Percentiles rank a stretch among this genome's conserved stretches.
phyloP scores from a whole-genome alignment of 1,139 yeast species.

The Saccharomyces uvarum region DNA sequence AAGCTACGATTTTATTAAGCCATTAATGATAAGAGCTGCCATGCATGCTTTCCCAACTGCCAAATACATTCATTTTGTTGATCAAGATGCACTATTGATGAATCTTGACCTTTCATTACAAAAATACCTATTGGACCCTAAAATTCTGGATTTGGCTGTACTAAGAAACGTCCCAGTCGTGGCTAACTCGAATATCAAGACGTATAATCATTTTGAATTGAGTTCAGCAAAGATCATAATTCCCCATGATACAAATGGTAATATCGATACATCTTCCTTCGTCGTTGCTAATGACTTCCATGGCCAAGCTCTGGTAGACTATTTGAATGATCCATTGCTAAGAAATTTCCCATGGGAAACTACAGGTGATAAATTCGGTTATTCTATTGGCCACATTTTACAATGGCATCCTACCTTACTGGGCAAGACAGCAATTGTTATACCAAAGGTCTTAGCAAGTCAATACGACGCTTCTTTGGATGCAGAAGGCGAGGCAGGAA shows the following conservation, averaged over 20 bases:
- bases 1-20: constrained; percentile 24
- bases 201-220: constrained; percentile 55
- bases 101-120: constrained; percentile 51
- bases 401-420: constrained; percentile 90
- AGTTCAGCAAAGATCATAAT: constrained; percentile 49
- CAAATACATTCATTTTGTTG: constrained; percentile 78
- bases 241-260: constrained; percentile 52
- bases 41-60: constrained; percentile 81
- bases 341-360: constrained; percentile 46
- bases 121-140: constrained; percentile 50
- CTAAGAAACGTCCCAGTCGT: constrained; percentile 60
- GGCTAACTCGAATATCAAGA: constrained; percentile 59
- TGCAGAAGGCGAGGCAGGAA: neutral
- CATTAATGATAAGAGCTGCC: constrained; percentile 55
- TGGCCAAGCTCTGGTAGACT: constrained; percentile 62
- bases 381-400: constrained; percentile 68
- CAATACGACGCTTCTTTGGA: constrained; percentile 31
- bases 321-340: constrained; percentile 66
- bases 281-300: constrained; percentile 55
- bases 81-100: constrained; percentile 67
- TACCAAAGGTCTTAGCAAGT: constrained; percentile 49
- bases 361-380: constrained; percentile 49
- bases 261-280: constrained; percentile 61
- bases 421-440: constrained; percentile 64
- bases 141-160: constrained; percentile 50